Percentiles rank a stretch among this genome's conserved stretches.
Conservation (phyloP, 768 basidiomycete genomes). For the Xanthoconium purpureum region DNA sequence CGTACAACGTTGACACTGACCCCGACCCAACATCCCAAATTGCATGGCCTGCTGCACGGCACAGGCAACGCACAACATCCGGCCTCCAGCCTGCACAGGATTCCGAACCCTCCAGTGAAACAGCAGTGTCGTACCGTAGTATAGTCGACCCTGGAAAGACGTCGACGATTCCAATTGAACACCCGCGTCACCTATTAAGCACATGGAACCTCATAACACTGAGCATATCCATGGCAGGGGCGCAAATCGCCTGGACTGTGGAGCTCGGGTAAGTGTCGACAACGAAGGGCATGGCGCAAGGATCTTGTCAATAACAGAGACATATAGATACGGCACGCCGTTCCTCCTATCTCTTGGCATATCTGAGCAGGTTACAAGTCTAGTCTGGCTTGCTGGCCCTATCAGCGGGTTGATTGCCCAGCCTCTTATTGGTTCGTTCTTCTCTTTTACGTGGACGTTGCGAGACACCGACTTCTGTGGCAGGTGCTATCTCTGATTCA, state of each 20-base stretch:
- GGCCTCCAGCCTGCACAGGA: slow-evolving; percentile 22
- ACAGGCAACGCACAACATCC: slow-evolving; percentile 30
- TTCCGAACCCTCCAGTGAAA: slow-evolving; percentile 19
- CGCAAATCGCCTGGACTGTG: slow-evolving; percentile 94
- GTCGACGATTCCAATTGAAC: slow-evolving; percentile 18
- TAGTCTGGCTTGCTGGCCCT: slow-evolving; percentile 95
- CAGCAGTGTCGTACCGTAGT: slow-evolving; percentile 29
- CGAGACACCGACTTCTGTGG: slow-evolving; percentile 2
- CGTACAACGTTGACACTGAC: slow-evolving; percentile 49
- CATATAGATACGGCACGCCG: slow-evolving; percentile 86
- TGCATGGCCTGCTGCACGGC: slow-evolving; percentile 60
- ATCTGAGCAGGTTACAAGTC: slow-evolving; percentile 84
- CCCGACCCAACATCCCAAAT: slow-evolving; percentile 81
- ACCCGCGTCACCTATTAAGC: slow-evolving; percentile 26
- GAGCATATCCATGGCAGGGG: slow-evolving; percentile 91
- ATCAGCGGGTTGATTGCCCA: slow-evolving; percentile 94
- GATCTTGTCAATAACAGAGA: not conserved
- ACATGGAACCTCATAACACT: slow-evolving; percentile 79
- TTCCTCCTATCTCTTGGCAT: slow-evolving; percentile 80
- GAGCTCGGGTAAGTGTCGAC: slow-evolving; percentile 72
- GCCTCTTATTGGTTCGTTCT: slow-evolving; percentile 83
- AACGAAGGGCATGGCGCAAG: not conserved
- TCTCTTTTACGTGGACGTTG: not conserved
- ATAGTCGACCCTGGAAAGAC: slow-evolving; percentile 32
- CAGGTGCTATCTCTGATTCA: slow-evolving; percentile 94